Conservation (phyloP, 441 rosid genomes). For the California macrophylla region DNA sequence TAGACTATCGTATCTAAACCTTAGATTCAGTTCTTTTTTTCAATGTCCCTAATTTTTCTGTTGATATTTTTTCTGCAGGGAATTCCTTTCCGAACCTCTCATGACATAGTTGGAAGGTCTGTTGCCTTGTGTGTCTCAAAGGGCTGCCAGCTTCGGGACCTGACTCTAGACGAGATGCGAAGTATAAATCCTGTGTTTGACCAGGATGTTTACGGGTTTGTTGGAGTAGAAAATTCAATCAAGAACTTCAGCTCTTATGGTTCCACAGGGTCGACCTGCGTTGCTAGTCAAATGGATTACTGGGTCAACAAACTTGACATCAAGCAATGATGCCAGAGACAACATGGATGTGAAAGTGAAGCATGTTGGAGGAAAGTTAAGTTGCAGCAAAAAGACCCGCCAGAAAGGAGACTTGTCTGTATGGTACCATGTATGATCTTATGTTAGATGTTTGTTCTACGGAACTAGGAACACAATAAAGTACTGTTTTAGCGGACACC, state of each 20-base stretch:
- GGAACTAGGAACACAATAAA: not conserved
- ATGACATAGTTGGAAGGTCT: slow-evolving; percentile 71
- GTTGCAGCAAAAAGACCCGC: not conserved
- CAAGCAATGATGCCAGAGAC: not conserved
- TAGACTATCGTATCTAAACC: not conserved
- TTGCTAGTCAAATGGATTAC: slow-evolving; percentile 47
- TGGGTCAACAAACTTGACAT: slow-evolving; percentile 60
- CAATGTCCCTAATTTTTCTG: not conserved
- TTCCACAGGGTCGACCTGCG: slow-evolving; percentile 69
- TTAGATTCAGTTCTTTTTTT: not conserved
- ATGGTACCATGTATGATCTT: not conserved
- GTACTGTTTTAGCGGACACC: not conserved
- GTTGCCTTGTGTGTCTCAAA: slow-evolving; percentile 70
- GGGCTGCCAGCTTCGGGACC: slow-evolving; percentile 62
- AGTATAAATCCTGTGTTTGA: slow-evolving; percentile 56
- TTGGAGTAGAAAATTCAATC: slow-evolving; percentile 77
- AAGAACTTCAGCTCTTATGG: slow-evolving; percentile 79
- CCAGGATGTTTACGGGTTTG: slow-evolving; percentile 59
- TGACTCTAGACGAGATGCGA: slow-evolving; percentile 59
- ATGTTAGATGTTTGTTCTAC: not conserved
- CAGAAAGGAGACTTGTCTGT: not conserved
- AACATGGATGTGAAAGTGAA: not conserved
- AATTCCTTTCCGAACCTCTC: slow-evolving; percentile 81
- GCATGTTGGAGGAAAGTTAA: not conserved
- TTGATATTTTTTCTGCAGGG: slow-evolving; percentile 35